phyloP scores from a whole-genome alignment of 2,329 filamentous ascomycete species.

The Canariomyces notabilis region DNA sequence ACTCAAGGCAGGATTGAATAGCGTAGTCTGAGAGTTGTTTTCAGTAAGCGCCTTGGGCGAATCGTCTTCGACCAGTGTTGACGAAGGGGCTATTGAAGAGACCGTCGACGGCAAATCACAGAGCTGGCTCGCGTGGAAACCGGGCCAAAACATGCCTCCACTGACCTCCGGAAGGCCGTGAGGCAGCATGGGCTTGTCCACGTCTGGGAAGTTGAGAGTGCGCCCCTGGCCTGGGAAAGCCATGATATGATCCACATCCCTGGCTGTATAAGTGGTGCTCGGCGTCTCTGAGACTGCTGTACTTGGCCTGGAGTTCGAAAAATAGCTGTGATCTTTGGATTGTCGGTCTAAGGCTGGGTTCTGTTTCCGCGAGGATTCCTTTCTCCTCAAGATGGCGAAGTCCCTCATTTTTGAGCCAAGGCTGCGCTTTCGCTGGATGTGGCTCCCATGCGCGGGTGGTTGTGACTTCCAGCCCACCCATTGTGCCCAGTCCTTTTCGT shows the following conservation, averaged over 20 bases:
- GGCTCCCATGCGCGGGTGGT: constrained; percentile 2
- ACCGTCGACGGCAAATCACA: constrained; percentile 20
- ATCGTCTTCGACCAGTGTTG: constrained; percentile 14
- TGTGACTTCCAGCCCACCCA: constrained; percentile 26
- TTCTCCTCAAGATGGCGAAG: constrained; percentile 17
- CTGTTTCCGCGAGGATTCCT: constrained; percentile 16
- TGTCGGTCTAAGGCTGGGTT: constrained; percentile 9
- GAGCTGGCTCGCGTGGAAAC: constrained; percentile 10
- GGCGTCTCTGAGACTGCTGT: constrained; percentile 18
- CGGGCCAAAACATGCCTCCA: constrained; percentile 21
- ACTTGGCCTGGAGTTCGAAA: constrained; percentile 16
- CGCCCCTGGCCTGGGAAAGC: constrained; percentile 7
- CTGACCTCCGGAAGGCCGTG: constrained; percentile 14
- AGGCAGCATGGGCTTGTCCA: constrained; percentile 14
- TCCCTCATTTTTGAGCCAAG: constrained; percentile 27
- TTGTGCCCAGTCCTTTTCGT: constrained; percentile 29
- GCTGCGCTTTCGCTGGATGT: constrained; percentile 26
- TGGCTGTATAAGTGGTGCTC: constrained; percentile 11
- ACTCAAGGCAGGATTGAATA: constrained; percentile 15
- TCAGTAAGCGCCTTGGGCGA: constrained; percentile 17
- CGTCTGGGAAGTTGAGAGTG: constrained; percentile 1
- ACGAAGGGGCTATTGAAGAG: constrained; percentile 21
- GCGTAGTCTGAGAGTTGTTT: constrained; percentile 23
- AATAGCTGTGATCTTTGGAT: constrained; percentile 8
- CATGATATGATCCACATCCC: constrained; percentile 11